Evolutionary conservation across 176 grass and related monocot species (phyloP).

Genomic region (Elymus sibiricus): DNA sequence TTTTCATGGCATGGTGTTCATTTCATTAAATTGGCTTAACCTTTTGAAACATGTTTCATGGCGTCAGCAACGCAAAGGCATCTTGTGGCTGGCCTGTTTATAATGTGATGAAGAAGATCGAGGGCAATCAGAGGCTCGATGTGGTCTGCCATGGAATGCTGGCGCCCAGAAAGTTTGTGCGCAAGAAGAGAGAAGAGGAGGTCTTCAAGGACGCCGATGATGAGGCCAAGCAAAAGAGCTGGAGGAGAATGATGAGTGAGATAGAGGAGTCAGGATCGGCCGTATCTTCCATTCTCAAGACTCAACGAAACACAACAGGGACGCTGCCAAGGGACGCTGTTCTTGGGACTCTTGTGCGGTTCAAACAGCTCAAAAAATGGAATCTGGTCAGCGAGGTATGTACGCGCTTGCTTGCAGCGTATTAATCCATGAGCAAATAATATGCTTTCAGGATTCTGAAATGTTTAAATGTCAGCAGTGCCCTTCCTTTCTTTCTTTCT

Average conservation of each 20-base stretch:
- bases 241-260: conserved; percentile 86
- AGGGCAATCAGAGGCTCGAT: conserved; percentile 27
- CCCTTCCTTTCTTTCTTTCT: conserved; percentile 6
- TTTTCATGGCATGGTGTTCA: background rate
- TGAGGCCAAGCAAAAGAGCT: conserved; percentile 70
- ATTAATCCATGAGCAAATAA: background rate
- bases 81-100: conserved; percentile 27
- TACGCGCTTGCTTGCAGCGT: background rate
- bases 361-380: conserved; percentile 95
- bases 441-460: background rate
- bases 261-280: conserved; percentile 73
- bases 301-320: conserved; percentile 39
- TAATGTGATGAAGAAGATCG: conserved; percentile 52
- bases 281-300: conserved; percentile 51
- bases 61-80: conserved; percentile 59
- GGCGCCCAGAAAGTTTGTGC: conserved; percentile 82
- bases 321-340: conserved; percentile 61
- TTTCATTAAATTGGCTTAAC: background rate
- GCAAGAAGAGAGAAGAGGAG: conserved; percentile 70
- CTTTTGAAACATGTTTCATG: conserved; percentile 14
- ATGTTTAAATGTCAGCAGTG: background rate
- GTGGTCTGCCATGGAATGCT: conserved; percentile 76
- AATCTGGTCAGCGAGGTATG: conserved; percentile 87
- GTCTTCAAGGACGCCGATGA: conserved; percentile 68
- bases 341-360: conserved; percentile 78